Evolutionary conservation across 768 basidiomycete genomes (phyloP).

Genomic region (Mycena amicta): DNA sequence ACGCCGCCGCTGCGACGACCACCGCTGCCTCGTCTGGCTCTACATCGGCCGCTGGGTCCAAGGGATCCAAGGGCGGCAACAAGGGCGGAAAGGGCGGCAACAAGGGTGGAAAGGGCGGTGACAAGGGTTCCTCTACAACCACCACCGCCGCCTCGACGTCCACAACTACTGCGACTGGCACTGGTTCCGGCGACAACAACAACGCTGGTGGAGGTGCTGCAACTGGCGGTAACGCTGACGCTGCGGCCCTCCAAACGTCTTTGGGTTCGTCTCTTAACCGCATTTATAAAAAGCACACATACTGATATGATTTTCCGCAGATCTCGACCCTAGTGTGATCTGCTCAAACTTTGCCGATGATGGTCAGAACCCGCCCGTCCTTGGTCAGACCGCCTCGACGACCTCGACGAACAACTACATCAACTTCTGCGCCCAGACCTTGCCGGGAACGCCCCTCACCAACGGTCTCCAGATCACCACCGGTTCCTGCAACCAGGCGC

Average conservation of each 20-base stretch:
- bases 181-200: too few relatives aligned
- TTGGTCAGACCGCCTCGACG: slow-evolving; percentile 53
- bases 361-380: slow-evolving; percentile 3
- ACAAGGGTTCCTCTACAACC: not conserved
- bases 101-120: not conserved
- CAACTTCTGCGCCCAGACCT: slow-evolving; percentile 49
- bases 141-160: slow-evolving; percentile 4
- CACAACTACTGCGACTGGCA: slow-evolving; percentile 15
- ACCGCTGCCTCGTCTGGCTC: too few relatives aligned
- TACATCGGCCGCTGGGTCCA: not conserved
- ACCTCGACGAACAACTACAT: slow-evolving; percentile 65
- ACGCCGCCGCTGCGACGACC: slow-evolving; percentile 12
- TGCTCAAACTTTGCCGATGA: not conserved
- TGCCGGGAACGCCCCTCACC: slow-evolving; percentile 49
- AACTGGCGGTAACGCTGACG: not conserved
- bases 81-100: not conserved
- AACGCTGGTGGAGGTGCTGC: slow-evolving; percentile 23
- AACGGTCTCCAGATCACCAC: slow-evolving; percentile 51
- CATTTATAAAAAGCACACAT: too few relatives aligned
- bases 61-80: too few relatives aligned
- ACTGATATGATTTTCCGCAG: not conserved
- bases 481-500: slow-evolving; percentile 60
- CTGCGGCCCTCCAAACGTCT: slow-evolving; percentile 46
- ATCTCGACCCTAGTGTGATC: not conserved
- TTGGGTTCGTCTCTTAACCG: not conserved